Evolutionary conservation across 495 filamentous ascomycete species (phyloP).

Genomic region (Xylaria palmicola): DNA sequence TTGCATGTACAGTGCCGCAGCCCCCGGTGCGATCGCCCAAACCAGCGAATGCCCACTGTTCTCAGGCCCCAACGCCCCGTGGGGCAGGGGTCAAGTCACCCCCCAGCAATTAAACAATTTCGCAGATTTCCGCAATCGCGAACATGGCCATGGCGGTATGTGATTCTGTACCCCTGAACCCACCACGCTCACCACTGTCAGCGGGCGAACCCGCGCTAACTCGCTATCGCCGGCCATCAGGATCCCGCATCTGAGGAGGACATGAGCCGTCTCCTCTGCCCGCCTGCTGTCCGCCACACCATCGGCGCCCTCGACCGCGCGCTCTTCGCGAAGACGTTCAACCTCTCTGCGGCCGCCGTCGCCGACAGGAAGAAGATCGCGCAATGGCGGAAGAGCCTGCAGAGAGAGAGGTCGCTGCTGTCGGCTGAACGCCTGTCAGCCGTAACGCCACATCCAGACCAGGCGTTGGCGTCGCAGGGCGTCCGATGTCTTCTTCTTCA

Average conservation of each 20-base stretch:
- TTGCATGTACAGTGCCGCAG: conserved; percentile 8
- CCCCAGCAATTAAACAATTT: not conserved
- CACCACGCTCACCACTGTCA: not conserved
- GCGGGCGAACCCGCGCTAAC: conserved; percentile 14
- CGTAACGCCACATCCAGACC: conserved; percentile 53
- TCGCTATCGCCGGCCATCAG: not conserved
- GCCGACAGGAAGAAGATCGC: conserved; percentile 70
- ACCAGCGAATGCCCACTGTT: not conserved
- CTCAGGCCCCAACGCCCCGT: not conserved
- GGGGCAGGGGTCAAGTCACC: not conserved
- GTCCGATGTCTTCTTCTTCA: conserved; percentile 74
- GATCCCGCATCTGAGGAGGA: conserved; percentile 21
- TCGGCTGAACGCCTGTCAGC: conserved; percentile 51
- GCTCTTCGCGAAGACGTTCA: conserved; percentile 74
- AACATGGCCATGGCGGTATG: conserved; percentile 15
- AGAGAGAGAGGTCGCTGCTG: conserved; percentile 59
- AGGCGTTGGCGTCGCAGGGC: conserved; percentile 50
- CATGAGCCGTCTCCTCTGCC: conserved; percentile 59
- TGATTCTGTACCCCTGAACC: not conserved
- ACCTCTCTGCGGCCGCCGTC: conserved; percentile 75
- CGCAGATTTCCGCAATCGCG: not conserved
- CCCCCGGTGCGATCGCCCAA: not conserved
- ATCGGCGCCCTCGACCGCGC: conserved; percentile 73
- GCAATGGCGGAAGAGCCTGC: conserved; percentile 59
- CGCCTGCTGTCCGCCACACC: conserved; percentile 71